Conservation (phyloP, 73 alveolate genomes). For the Durusdinium trenchii region DNA sequence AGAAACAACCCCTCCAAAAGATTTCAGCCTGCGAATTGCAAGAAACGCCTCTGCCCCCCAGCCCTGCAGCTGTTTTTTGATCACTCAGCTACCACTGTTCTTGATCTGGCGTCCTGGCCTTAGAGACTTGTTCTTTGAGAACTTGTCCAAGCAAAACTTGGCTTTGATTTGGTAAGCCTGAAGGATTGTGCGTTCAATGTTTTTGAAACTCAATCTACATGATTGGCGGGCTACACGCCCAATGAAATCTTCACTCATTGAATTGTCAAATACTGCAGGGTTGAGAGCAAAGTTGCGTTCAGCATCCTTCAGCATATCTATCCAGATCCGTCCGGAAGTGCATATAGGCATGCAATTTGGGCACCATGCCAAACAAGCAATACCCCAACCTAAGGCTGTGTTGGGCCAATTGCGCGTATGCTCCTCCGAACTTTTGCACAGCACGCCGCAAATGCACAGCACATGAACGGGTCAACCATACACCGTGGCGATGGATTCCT, state of each 20-base stretch:
- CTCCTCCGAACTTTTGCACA: background rate
- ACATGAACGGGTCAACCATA: background rate
- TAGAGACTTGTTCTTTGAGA: too few species aligned
- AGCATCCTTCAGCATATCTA: background rate
- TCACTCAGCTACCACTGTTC: too few species aligned
- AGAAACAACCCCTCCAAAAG: too few species aligned
- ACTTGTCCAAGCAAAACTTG: background rate
- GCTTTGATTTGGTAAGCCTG: background rate
- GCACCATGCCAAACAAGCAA: background rate
- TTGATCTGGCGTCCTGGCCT: too few species aligned
- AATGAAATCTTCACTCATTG: background rate
- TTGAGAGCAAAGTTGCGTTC: background rate
- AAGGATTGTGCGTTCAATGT: background rate
- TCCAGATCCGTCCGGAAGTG: background rate
- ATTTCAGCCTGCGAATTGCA: too few species aligned
- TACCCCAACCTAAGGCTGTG: background rate
- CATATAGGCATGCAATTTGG: background rate
- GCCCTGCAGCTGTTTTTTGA: too few species aligned
- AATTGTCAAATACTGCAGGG: background rate
- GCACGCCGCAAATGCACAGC: background rate
- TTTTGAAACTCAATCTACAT: background rate
- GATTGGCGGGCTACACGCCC: background rate
- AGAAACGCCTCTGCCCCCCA: too few species aligned
- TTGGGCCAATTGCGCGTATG: background rate
- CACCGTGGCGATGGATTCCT: conserved; percentile 29